These are phyloP conservation scores for Phaeosphaeriaceae sp. DNA, from an alignment of 2,329 filamentous ascomycete genomes.

Conservation along the genomic window DNA sequence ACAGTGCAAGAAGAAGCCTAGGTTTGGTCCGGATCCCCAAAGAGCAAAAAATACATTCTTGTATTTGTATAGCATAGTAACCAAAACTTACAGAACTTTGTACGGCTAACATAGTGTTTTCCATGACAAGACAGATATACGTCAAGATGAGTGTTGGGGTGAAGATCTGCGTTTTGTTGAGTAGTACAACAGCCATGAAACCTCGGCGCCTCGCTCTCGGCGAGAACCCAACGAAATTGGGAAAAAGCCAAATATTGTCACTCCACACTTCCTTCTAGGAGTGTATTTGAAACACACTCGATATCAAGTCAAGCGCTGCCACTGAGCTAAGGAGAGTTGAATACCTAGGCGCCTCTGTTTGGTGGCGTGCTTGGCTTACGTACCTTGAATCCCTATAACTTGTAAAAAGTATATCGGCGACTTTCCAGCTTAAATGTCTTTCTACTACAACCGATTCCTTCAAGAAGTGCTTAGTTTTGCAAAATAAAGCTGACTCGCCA, in stretches of 20 bases:
- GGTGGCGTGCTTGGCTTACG: constrained; percentile 2
- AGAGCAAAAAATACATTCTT: too few species aligned
- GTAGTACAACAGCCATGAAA: not conserved
- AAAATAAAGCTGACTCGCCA: constrained; percentile 4
- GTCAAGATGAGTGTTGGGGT: not conserved
- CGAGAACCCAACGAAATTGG: not conserved
- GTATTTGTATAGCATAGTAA: too few species aligned
- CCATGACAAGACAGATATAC: not conserved
- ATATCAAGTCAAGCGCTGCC: constrained; percentile 12
- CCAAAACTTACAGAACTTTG: too few species aligned
- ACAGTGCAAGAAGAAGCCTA: too few species aligned
- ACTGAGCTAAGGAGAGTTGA: constrained; percentile 6
- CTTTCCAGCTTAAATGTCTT: too few species aligned
- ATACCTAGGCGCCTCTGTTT: too few species aligned
- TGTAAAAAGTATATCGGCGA: not conserved
- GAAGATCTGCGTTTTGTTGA: not conserved
- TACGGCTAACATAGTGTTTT: too few species aligned
- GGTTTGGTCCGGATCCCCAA: too few species aligned
- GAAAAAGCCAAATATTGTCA: constrained; percentile 3
- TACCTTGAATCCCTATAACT: not conserved
- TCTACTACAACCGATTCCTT: too few species aligned
- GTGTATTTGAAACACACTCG: constrained; percentile 2
- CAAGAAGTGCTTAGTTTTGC: too few species aligned
- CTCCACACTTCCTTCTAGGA: constrained; percentile 1
- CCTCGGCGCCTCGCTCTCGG: not conserved